Base-by-base conservation (phyloP, 192 early-diverging fungal species). In the Backusella macrospora region DNA sequence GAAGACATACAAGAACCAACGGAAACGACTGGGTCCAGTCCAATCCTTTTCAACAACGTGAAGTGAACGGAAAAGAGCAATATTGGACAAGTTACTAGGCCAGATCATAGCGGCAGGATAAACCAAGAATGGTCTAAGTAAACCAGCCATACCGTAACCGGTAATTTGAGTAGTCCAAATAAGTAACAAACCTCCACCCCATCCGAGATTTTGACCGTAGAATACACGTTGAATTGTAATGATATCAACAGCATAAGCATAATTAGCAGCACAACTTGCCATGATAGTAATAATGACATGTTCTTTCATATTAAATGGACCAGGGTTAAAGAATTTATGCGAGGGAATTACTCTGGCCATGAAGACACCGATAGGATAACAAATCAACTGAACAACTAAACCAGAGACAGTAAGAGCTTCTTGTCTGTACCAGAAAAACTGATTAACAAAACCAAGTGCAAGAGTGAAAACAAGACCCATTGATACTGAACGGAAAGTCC, bases 101-200 rank as follows among this genome's bases (percentile, higher is more conserved):
- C 96, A 99, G 55, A 94, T 83, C 94, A 97, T 96, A 8, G 89
- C 83, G 1, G 92, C 82, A 37, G 95, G 95, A 63, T 91, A 87
- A 8, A 98, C 94, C 14, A 98, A 81, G 79, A 90, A 95, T 29
- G 88, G 87, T 34, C 95, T 90, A 49, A 83, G 83, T 13, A 90
- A 78, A 71, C 91, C 95, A 63, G 90, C 91, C 81, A 92, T 77
- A 72, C 86, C 86, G 48, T 82, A 88, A 73, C 64, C 80, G 8
- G 78, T 18, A 55, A 78, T 62, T 62, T 82, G 76, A 68, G 88
- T 85, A 2, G 87, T 83, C 65, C 92, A 34, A 16, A 91, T 69
- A 13, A 93, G 65, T 4, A 89, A 68, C 44, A 90, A 66, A n/a
- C 84, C 83, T 65, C 83, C 84, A 21, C 78, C 55, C 78, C 83